Evolutionary conservation across 208 protist genomes (phyloP), one percentile per base, ranked within the genome.

Genomic region (Trypanosoma melophagium): DNA sequence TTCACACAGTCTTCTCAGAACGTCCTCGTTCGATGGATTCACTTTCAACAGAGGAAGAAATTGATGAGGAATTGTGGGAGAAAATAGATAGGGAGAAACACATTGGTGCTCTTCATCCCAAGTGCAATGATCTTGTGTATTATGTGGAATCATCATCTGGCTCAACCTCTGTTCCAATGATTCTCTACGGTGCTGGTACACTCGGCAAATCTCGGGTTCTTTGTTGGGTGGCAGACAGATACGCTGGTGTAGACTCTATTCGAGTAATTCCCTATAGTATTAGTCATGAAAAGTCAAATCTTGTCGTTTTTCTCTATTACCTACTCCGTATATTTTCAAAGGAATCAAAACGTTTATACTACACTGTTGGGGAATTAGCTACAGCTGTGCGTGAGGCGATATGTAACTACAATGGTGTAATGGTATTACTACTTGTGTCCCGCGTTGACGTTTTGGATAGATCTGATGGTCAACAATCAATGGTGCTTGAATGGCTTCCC

Each of bases 401-500:
- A 49, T 56, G 57, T 41, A 45, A 72, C 7, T 93, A 93, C 69
- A 56, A 66, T 19, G 90, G 86, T 3, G 61, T 79, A 0, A 77
- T 76, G 19, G 56, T 92, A 22, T 69, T 76, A 14, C 44, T 95
- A 24, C 62, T 95, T 49, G 41, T 95, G 8, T 74, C 80, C 13
- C 61, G 76, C 40, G 65, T 93, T 41, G 85, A 93, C 40, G 35
- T 59, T 49, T 60, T 90, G 8, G 90, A 95, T 63, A 74, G 66
- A 28, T 83, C 71, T 56, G 87, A 85, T n/a, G 76, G 70, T 53
- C 54, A 77, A 42, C 38, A 64, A 40, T 73, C 58, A n/a, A 53
- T 77, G 16, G 51, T 70, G 28, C 69, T 83, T 22, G 85, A 83
- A 54, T 95, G 90, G 87, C 72, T 95, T 63, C 87, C 90, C 1